phyloP scores from a whole-genome alignment of 306 rosid species.

The Styphnolobium japonicum region DNA sequence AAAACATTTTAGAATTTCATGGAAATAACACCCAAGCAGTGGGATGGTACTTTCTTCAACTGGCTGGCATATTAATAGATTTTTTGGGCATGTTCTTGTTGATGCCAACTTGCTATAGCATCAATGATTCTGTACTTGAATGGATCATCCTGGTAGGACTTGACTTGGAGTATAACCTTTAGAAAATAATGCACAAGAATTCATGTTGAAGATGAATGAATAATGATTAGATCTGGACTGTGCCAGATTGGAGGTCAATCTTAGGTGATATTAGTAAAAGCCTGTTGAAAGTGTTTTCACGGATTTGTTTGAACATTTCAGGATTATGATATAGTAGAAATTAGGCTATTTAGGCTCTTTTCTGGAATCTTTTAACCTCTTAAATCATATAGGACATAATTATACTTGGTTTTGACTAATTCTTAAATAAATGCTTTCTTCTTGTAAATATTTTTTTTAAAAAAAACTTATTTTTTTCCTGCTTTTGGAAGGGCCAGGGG shows the following conservation, averaged over 20 bases:
- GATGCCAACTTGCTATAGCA: not conserved
- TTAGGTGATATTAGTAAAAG: not conserved
- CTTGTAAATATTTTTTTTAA: not conserved
- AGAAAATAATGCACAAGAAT: no score
- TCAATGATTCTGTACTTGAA: not conserved
- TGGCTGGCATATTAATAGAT: not conserved
- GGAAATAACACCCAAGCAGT: not conserved
- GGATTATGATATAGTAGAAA: not conserved
- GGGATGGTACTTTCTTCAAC: not conserved
- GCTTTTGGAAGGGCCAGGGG: not conserved
- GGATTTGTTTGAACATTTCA: not conserved
- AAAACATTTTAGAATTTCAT: not conserved
- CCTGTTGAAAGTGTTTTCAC: not conserved
- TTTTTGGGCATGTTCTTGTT: not conserved
- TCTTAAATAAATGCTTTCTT: not conserved
- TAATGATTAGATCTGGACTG: not conserved
- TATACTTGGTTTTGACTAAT: slow-evolving; percentile 4
- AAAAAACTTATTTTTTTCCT: not conserved
- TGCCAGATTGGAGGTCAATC: not conserved
- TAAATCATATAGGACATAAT: not conserved
- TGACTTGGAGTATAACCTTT: slow-evolving; percentile 1
- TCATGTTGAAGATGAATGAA: not conserved
- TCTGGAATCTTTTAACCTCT: not conserved
- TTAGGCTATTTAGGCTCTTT: not conserved
- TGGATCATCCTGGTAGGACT: not conserved